phyloP scores from a whole-genome alignment of 129 eudicot species.

The Centella asiatica region DNA sequence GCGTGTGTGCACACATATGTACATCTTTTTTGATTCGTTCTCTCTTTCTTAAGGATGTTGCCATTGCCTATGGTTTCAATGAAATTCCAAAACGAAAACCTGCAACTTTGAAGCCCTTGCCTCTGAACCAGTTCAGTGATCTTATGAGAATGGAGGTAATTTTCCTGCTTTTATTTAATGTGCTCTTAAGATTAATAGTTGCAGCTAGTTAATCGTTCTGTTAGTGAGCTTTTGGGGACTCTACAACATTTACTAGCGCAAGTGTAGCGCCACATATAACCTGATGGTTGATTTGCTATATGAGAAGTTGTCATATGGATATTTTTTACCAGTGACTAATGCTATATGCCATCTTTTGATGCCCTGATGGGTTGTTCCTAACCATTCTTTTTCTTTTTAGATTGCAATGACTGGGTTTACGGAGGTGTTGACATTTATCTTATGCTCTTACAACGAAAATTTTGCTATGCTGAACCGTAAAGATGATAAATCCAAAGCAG shows the following conservation, averaged over 20 bases:
- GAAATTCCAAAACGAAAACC: constrained; percentile 60
- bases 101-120: constrained; percentile 67
- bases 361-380: not conserved
- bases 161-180: not conserved
- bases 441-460: constrained; percentile 81
- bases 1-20: no score
- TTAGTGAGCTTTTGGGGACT: not conserved
- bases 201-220: not conserved
- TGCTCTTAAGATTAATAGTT: not conserved
- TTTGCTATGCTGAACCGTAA: constrained; percentile 75
- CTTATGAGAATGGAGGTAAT: constrained; percentile 74
- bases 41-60: constrained; percentile 55
- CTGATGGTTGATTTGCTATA: not conserved
- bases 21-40: not conserved
- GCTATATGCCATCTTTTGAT: not conserved
- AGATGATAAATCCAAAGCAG: constrained; percentile 76
- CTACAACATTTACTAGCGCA: not conserved
- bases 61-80: constrained; percentile 97
- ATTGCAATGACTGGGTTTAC: constrained; percentile 77
- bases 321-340: not conserved
- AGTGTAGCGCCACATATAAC: not conserved
- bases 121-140: constrained; percentile 67
- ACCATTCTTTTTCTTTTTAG: constrained; percentile 25
- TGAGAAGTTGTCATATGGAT: not conserved
- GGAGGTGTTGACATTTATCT: constrained; percentile 77